Base-by-base conservation (phyloP, 805 yeast genomes). In the Saccharomyces paradoxus region DNA sequence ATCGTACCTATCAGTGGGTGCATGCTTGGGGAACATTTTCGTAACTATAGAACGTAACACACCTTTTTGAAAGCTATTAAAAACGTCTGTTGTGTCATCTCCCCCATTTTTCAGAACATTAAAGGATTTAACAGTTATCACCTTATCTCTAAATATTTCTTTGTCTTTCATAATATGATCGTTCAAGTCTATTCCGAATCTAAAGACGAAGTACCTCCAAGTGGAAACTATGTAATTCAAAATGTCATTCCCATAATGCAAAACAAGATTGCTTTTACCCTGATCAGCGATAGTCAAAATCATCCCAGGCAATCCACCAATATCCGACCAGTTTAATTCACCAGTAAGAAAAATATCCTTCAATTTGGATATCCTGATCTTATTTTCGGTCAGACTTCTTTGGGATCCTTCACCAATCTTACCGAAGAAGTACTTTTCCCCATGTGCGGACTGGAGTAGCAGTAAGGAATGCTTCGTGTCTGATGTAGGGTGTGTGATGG, bases 241-340 rank as follows among this genome's bases (percentile, higher is more conserved):
- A 29, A 81, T 64, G 2, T 73, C 65, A 48, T 71, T 73, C n/a
- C 84, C 80, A 50, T 82, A 79, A 61, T 71, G 77, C 0, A 89
- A 71, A n/a, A 76, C 77, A 41, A 87, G 66, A 6, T 75, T 75
- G 50, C 79, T 77, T 57, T 78, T 76, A 1, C 89, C 90, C 61
- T 89, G 87, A 61, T 89, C 97, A 54, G 88, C 83, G 13, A 87
- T 75, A 0, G 97, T 89, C 51, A 92, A 72, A 50, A 92, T 80
- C 62, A 89, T 72, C 0, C 99, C 99, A 0, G 98, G 97, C 6
- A 92, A 69, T 0, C 99, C 99, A n/a, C 96, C 89, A 2, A 89
- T 72, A n/a, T 84, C 77, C 5, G 78, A 68, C 97, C 97, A 92
- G 53, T 78, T 70, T 10, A 87, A 57, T n/a, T 73, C 74, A 2